Conservation (phyloP, 768 basidiomycete genomes). For the Clitopilus passeckerianus region DNA sequence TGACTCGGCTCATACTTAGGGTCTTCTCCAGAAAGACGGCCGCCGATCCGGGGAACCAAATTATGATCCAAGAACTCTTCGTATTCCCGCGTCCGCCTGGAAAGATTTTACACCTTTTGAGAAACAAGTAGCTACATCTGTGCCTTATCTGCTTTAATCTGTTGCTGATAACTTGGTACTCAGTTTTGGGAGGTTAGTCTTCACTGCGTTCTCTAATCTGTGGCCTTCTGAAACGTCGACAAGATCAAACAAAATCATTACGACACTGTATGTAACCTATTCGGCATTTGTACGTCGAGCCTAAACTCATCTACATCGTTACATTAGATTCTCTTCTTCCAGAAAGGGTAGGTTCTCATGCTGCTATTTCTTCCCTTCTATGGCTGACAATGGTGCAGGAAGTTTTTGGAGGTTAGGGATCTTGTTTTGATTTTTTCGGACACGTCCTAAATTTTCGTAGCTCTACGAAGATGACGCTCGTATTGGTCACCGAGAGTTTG, state of each 20-base stretch:
- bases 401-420: slow-evolving; percentile 65
- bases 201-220: background rate
- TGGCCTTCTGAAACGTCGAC: slow-evolving; percentile 1
- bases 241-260: slow-evolving; percentile 97
- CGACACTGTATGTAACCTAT: slow-evolving; percentile 62
- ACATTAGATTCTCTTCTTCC: slow-evolving; percentile 84
- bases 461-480: slow-evolving; percentile 96
- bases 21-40: slow-evolving; percentile 63
- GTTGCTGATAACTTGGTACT: slow-evolving; percentile 1
- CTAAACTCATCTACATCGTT: slow-evolving; percentile 10
- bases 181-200: slow-evolving; percentile 72
- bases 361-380: slow-evolving; percentile 2
- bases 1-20: slow-evolving; percentile 3
- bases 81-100: slow-evolving; percentile 76
- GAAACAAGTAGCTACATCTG: slow-evolving; percentile 53
- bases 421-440: background rate
- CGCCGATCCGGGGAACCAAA: slow-evolving; percentile 72
- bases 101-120: slow-evolving; percentile 90
- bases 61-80: slow-evolving; percentile 88
- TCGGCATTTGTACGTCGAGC: slow-evolving; percentile 10
- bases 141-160: background rate
- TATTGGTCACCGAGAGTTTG: slow-evolving; percentile 91
- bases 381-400: slow-evolving; percentile 32
- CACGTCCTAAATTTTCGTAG: slow-evolving; percentile 20
- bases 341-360: slow-evolving; percentile 71